Conservation (phyloP, 257 asterid genomes). For the Scutellaria minor region DNA sequence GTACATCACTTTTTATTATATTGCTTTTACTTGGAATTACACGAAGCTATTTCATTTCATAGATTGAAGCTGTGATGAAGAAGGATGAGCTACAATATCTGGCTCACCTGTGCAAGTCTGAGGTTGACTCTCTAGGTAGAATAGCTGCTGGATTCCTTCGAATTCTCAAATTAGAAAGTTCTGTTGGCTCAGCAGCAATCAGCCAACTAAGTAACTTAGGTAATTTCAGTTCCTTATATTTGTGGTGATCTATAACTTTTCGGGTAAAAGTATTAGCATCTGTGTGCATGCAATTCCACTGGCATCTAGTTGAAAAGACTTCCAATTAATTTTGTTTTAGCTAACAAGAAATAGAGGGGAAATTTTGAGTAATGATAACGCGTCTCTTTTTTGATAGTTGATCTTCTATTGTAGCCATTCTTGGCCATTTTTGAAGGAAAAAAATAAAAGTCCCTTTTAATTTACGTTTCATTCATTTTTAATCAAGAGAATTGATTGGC, state of each 20-base stretch:
- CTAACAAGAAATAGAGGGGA: neutral
- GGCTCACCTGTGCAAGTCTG: constrained; percentile 72
- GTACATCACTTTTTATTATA: constrained; percentile 6
- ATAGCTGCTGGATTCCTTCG: constrained; percentile 87
- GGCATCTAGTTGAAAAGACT: neutral
- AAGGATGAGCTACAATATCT: constrained; percentile 86
- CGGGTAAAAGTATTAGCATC: neutral
- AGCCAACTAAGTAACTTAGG: constrained; percentile 90
- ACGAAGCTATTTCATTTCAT: constrained; percentile 29
- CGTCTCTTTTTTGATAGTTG: neutral
- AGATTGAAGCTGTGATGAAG: constrained; percentile 90
- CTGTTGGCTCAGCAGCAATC: constrained; percentile 82
- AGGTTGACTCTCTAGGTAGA: constrained; percentile 91
- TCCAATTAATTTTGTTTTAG: neutral
- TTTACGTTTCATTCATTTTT: no score
- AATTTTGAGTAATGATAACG: neutral
- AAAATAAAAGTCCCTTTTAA: no score
- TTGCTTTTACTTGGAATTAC: constrained; percentile 25
- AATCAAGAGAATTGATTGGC: neutral
- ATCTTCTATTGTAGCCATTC: neutral
- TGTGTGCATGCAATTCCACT: neutral
- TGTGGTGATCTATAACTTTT: neutral
- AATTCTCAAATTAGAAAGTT: constrained; percentile 84
- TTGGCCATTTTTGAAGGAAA: no score
- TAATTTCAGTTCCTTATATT: constrained; percentile 40